Percentiles rank a stretch among this genome's conserved stretches.
Conservation (phyloP, 257 asterid genomes). For the Haberlea rhodopensis region DNA sequence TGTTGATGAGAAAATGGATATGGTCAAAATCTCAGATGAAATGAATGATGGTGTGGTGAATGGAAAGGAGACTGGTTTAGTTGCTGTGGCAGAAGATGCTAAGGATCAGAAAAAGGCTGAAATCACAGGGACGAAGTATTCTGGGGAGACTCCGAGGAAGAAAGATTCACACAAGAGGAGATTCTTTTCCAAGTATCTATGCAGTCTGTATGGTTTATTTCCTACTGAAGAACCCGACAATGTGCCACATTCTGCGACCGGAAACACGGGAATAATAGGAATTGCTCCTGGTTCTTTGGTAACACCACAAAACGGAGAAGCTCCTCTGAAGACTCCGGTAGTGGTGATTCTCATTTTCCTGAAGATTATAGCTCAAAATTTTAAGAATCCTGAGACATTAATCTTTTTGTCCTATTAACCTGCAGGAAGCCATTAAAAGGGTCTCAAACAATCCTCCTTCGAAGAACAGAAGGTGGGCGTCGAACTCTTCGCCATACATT, state of each 20-base stretch:
- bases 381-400: neutral
- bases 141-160: constrained; percentile 27
- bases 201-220: constrained; percentile 38
- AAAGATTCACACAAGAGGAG: constrained; percentile 41
- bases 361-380: neutral
- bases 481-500: neutral
- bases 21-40: constrained; percentile 19
- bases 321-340: constrained; percentile 62
- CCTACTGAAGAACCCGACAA: constrained; percentile 47
- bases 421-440: constrained; percentile 45
- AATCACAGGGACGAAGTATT: constrained; percentile 23
- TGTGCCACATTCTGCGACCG: constrained; percentile 29
- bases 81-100: constrained; percentile 16
- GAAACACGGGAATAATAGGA: constrained; percentile 35
- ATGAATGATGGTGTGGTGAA: neutral
- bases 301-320: constrained; percentile 32
- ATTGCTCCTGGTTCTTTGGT: constrained; percentile 24
- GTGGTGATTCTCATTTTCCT: constrained; percentile 27
- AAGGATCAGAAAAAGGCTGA: constrained; percentile 23
- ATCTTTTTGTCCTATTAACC: neutral
- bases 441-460: constrained; percentile 39
- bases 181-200: constrained; percentile 50
- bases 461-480: constrained; percentile 48
- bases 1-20: constrained; percentile 25
- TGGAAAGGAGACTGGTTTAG: too few species aligned